Evolutionary conservation across 176 grass and related monocot genomes (phyloP).

Genomic region (Aegilops bicornis): DNA sequence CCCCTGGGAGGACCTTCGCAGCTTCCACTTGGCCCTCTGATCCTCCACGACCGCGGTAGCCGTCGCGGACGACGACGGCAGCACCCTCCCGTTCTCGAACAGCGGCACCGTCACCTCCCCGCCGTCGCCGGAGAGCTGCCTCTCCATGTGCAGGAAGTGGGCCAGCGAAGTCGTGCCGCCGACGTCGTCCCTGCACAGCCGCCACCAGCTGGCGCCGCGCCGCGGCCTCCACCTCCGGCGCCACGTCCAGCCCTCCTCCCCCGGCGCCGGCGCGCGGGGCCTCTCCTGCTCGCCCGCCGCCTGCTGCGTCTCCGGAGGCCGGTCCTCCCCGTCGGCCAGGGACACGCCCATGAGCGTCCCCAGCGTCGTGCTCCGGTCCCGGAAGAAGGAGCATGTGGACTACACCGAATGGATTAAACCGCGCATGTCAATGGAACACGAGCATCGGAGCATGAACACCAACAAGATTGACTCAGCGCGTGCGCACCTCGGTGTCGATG

Average conservation of each 20-base stretch:
- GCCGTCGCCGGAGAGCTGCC: slow-evolving; percentile 36
- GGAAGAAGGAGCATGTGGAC: slow-evolving; percentile 96
- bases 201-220: slow-evolving; percentile 46
- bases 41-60: background rate
- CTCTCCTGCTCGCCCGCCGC: background rate
- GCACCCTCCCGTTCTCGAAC: slow-evolving; percentile 48
- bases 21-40: slow-evolving; percentile 17
- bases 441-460: background rate
- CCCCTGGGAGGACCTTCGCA: slow-evolving; percentile 33
- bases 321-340: slow-evolving; percentile 33
- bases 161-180: slow-evolving; percentile 45
- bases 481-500: slow-evolving; percentile 76
- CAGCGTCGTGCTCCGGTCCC: slow-evolving; percentile 87
- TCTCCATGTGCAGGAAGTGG: slow-evolving; percentile 67
- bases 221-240: slow-evolving; percentile 24
- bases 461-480: background rate
- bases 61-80: slow-evolving; percentile 15
- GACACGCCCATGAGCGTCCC: slow-evolving; percentile 96
- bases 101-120: slow-evolving; percentile 24
- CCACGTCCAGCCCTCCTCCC: slow-evolving; percentile 24
- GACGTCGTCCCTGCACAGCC: slow-evolving; percentile 49
- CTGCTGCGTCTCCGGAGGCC: background rate
- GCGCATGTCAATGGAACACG: background rate
- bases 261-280: background rate
- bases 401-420: background rate